Evolutionary conservation across 495 filamentous ascomycete genomes (phyloP).

Genomic region (Jackrogersella multiformis): DNA sequence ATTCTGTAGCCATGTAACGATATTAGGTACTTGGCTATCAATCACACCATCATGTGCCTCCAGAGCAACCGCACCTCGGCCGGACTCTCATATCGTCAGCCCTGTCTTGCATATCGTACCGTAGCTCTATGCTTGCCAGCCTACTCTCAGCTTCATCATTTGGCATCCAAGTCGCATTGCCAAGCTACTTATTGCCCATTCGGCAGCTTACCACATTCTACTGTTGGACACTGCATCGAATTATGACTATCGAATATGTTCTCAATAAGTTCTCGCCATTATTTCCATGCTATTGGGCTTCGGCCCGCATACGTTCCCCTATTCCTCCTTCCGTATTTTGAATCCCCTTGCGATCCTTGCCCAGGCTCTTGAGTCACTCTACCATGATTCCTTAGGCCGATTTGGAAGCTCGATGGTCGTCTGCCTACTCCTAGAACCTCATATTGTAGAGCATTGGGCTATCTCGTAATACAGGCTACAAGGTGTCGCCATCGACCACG

Average conservation of each 20-base stretch:
- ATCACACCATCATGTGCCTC: constrained; percentile 29
- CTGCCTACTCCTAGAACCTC: constrained; percentile 23
- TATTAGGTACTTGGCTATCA: background rate
- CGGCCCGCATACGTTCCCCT: constrained; percentile 6
- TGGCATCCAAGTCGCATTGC: constrained; percentile 29
- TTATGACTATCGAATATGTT: constrained; percentile 8
- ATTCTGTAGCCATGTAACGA: constrained; percentile 8
- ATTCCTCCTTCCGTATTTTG: constrained; percentile 40
- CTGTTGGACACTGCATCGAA: constrained; percentile 4
- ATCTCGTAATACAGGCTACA: constrained; percentile 21
- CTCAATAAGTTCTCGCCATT: constrained; percentile 21
- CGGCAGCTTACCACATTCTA: constrained; percentile 8
- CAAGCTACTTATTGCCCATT: constrained; percentile 19
- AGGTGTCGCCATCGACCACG: constrained; percentile 22
- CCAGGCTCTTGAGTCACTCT: constrained; percentile 1
- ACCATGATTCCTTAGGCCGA: constrained; percentile 24
- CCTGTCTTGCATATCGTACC: constrained; percentile 23
- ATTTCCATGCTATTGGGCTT: constrained; percentile 8
- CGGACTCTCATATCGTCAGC: constrained; percentile 20
- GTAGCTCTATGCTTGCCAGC: constrained; percentile 11
- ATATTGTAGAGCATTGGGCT: constrained; percentile 3
- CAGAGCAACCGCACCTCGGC: constrained; percentile 38
- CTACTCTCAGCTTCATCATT: constrained; percentile 20
- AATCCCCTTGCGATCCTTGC: constrained; percentile 21
- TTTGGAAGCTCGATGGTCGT: constrained; percentile 33